Base-by-base conservation (phyloP, 108 stramenopile genomes). In the Conticribra guillardii region DNA sequence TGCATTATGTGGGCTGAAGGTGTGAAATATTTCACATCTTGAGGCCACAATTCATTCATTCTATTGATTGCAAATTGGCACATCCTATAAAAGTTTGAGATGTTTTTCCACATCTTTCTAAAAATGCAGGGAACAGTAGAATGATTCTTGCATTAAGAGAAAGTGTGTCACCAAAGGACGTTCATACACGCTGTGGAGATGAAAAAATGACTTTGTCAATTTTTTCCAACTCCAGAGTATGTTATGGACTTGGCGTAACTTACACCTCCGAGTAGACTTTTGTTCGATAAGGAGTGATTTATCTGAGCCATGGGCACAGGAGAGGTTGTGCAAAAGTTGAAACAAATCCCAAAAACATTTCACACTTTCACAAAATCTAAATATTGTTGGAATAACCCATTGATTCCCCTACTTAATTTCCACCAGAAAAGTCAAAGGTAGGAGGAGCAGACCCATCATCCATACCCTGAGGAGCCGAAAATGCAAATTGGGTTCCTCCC, bases 401-500 rank as follows among this genome's bases (percentile, higher is more conserved):
- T 8, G 45, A 1, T 16, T 62, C 46, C 21, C 26, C 5, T 9
- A 21, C 30, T 24, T 60, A 67, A 41, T 50, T 57, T 46, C 60
- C 61, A 47, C 74, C 66, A 41, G 65, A 67, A 18, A 75, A 75
- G 64, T 75, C 74, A 62, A 75, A 75, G n/a, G 74, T 75, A 1
- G 67, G 67, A 26, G 65, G 57, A 0, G 53, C 67, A 62, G 62
- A 52, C 27, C 30, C 72, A 47, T 61, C 74, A 49, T 67, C 60
- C 74, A 75, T 75, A 24, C 64, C 69, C 44, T 60, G 52, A 23
- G 74, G 74, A 22, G 74, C 74, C 52, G 74, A 75, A 72, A 96
- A 96, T n/a, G 87, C 86, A 73, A 93, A 92, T 49, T 88, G 84
- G 57, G 82, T 67, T 7, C 89, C 90, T 11, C 72, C 78, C 57